phyloP scores from a whole-genome alignment of 257 asterid genomes.

The Nicotiana obtusifolia region DNA sequence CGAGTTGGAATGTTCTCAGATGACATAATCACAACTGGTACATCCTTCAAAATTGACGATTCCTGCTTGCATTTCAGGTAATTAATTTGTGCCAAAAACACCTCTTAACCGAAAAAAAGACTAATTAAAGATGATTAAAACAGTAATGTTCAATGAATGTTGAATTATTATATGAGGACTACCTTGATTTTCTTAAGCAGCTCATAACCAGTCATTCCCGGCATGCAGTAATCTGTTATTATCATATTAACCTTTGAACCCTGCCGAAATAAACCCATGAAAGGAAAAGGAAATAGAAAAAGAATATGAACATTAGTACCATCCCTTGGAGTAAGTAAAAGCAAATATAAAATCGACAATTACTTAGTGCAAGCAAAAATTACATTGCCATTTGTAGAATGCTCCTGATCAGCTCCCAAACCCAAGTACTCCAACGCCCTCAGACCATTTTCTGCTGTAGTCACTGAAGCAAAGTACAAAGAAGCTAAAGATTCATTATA shows the following conservation, averaged over 20 bases:
- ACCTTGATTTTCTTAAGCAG: conserved; percentile 71
- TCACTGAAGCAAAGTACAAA: conserved; percentile 30
- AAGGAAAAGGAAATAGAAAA: no score
- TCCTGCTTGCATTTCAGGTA: conserved; percentile 30
- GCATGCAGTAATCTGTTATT: conserved; percentile 69
- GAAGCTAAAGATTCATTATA: background rate
- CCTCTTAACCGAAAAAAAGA: background rate
- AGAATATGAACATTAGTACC: background rate
- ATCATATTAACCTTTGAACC: conserved; percentile 52
- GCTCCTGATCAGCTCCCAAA: conserved; percentile 23
- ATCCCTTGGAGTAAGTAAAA: background rate
- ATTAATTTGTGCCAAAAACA: background rate
- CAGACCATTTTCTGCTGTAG: conserved; percentile 55
- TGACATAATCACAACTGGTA: conserved; percentile 62
- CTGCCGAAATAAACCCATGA: conserved; percentile 13
- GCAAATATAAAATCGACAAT: background rate
- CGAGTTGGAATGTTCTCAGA: conserved; percentile 64
- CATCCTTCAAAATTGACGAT: conserved; percentile 51
- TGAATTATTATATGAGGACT: background rate
- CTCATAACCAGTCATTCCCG: conserved; percentile 67
- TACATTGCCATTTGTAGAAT: conserved; percentile 23
- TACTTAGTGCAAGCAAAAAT: background rate
- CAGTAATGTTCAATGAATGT: background rate
- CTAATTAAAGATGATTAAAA: background rate
- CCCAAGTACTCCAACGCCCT: conserved; percentile 61